Conservation (phyloP, 352 stramenopile genomes). For the Poterioochromonas sp. region DNA sequence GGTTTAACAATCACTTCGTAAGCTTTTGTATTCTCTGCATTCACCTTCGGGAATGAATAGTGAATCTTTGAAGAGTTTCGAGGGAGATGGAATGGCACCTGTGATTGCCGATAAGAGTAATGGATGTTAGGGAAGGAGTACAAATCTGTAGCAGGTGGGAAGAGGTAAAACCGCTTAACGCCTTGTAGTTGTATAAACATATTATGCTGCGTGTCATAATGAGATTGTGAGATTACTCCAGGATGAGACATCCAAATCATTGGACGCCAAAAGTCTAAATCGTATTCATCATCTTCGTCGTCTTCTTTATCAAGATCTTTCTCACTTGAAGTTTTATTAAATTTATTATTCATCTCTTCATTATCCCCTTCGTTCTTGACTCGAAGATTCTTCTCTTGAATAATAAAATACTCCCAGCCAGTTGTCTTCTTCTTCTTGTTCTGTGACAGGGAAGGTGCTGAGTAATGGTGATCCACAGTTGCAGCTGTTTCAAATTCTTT, state of each 20-base stretch:
- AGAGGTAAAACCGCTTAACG: background rate
- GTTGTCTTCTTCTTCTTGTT: background rate
- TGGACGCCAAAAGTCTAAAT: background rate
- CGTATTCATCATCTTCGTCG: too few relatives aligned
- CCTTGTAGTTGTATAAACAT: constrained; percentile 23
- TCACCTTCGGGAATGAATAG: background rate
- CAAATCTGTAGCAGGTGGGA: constrained; percentile 14
- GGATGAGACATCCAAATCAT: constrained; percentile 31
- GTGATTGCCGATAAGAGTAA: constrained; percentile 2
- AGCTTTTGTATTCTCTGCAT: background rate
- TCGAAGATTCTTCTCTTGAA: background rate
- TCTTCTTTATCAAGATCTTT: too few relatives aligned
- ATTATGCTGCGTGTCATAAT: constrained; percentile 31
- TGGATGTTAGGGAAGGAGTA: constrained; percentile 30
- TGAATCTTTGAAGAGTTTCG: background rate
- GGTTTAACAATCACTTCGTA: background rate
- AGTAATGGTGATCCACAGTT: background rate
- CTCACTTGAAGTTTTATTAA: too few relatives aligned
- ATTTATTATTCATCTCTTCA: background rate
- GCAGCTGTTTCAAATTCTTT: background rate
- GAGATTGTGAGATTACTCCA: constrained; percentile 7
- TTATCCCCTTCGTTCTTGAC: background rate
- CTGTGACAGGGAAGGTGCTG: too few relatives aligned
- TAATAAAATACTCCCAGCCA: background rate
- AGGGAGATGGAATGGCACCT: background rate